Conservation (phyloP, 2,329 filamentous ascomycete species). For the Aspergillus tubingensis region DNA sequence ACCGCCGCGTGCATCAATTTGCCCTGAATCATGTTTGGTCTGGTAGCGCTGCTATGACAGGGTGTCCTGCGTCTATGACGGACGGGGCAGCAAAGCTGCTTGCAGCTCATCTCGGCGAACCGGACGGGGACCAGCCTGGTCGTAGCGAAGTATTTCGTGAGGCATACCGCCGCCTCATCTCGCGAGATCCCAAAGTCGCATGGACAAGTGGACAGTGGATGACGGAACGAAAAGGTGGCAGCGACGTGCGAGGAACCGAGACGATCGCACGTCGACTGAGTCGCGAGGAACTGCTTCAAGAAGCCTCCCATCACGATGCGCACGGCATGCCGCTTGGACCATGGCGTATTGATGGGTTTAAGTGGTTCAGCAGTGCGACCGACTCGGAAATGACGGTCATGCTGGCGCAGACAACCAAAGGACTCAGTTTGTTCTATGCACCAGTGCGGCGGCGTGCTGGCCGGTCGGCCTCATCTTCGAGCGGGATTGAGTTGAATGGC, state of each 20-base stretch:
- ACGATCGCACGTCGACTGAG: conserved; percentile 53
- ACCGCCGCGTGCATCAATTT: conserved; percentile 1
- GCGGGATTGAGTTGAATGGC: conserved; percentile 53
- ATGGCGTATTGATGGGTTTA: conserved; percentile 62
- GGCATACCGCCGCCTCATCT: conserved; percentile 2
- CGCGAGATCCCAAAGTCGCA: not conserved
- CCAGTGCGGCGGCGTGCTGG: conserved; percentile 50
- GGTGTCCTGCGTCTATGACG: conserved; percentile 65
- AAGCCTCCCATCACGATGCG: not conserved
- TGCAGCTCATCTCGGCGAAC: conserved; percentile 5
- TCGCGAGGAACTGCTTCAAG: not conserved
- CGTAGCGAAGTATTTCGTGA: not conserved
- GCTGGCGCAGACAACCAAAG: conserved; percentile 60
- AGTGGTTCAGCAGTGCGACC: conserved; percentile 70
- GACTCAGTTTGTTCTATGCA: conserved; percentile 65
- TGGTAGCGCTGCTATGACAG: not conserved
- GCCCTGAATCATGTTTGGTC: conserved; percentile 1
- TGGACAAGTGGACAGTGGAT: conserved; percentile 80
- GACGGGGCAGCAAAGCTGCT: conserved; percentile 42
- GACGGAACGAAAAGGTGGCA: conserved; percentile 70
- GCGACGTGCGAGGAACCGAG: conserved; percentile 69
- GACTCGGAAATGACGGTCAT: conserved; percentile 66
- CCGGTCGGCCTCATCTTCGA: not conserved
- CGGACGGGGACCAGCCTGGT: not conserved
- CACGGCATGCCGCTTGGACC: conserved; percentile 16